Conservation (phyloP, 768 basidiomycete genomes). For the Tulasnella sp. region DNA sequence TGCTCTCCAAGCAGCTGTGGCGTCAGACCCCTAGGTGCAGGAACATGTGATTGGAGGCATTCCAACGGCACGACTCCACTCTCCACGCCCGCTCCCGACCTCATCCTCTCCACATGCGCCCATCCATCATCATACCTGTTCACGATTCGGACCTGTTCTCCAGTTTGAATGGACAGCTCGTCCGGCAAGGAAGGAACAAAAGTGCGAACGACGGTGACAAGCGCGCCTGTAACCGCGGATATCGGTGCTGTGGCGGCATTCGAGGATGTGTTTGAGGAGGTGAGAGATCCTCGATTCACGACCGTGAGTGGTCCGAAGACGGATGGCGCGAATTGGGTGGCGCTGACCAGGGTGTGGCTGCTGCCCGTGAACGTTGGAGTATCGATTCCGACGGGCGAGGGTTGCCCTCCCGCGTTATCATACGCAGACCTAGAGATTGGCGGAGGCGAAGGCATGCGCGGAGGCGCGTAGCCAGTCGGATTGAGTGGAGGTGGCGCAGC, state of each 20-base stretch:
- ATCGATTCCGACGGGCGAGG: not conserved
- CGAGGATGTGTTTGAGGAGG: not conserved
- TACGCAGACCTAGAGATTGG: not conserved
- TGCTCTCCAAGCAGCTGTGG: not conserved
- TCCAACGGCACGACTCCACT: constrained; percentile 15
- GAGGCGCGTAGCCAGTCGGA: constrained; percentile 1
- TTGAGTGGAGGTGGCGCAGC: constrained; percentile 5
- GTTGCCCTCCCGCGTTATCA: not conserved
- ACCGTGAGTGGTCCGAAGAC: not conserved
- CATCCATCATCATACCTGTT: constrained; percentile 12
- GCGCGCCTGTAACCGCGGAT: not conserved
- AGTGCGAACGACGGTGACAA: constrained; percentile 14
- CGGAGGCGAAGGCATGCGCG: constrained; percentile 10
- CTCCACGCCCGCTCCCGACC: constrained; percentile 6
- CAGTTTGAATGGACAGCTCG: constrained; percentile 10
- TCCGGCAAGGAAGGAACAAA: constrained; percentile 15
- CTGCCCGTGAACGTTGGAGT: not conserved
- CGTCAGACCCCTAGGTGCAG: not conserved
- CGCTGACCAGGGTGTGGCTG: not conserved
- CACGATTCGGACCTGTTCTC: constrained; percentile 11
- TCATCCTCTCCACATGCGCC: constrained; percentile 12
- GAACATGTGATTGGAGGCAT: constrained; percentile 9
- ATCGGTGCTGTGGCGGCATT: not conserved
- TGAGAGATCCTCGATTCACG: not conserved
- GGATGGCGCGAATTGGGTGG: constrained; percentile 6